These are phyloP conservation scores for Calonectria ilicicola DNA, from an alignment of 2,329 filamentous ascomycete genomes.

Conservation along the genomic window DNA sequence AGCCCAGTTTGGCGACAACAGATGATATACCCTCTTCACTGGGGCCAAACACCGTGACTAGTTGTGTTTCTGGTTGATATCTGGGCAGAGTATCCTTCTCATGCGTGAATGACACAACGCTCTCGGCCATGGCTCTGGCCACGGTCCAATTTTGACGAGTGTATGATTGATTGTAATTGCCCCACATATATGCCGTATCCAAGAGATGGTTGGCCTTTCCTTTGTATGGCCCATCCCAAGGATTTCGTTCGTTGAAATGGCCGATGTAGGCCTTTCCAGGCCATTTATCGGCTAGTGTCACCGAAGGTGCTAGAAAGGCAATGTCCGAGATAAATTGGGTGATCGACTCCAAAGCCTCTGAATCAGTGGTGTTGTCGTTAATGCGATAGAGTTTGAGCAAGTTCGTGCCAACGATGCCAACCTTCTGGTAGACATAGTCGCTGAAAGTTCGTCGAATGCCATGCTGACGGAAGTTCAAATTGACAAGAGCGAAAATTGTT, in stretches of 20 bases:
- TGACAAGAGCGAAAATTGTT: neutral
- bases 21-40: neutral
- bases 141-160: slow-evolving; percentile 7
- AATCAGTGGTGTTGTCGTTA: neutral
- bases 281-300: neutral
- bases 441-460: neutral
- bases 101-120: neutral
- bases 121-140: neutral
- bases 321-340: neutral
- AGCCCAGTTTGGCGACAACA: neutral
- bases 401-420: neutral
- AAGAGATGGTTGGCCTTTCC: slow-evolving; percentile 9
- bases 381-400: neutral
- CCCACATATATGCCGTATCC: slow-evolving; percentile 9
- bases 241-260: slow-evolving; percentile 18
- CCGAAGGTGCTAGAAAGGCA: neutral
- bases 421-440: neutral
- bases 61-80: neutral
- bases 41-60: neutral
- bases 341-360: neutral
- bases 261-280: neutral
- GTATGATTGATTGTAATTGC: slow-evolving; percentile 24
- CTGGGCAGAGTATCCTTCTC: neutral
- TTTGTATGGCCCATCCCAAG: slow-evolving; percentile 3
- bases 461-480: neutral